Base-by-base conservation (phyloP, 176 grass and related monocot genomes). In the Coix lacrymajobi region DNA sequence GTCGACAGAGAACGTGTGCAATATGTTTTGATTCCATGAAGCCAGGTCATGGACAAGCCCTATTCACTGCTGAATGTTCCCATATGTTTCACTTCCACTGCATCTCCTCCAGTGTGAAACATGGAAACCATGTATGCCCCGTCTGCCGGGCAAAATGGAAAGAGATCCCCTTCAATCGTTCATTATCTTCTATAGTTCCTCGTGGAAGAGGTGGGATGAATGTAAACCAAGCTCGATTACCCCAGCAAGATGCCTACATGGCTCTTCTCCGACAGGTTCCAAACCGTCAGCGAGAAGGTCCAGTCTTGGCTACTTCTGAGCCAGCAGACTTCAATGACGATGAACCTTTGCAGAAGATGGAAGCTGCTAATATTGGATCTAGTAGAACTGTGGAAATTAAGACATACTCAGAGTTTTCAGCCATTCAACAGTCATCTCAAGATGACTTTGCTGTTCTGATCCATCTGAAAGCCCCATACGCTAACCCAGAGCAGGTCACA, bases 141-240 rank as follows among this genome's bases (percentile, higher is more conserved):
- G 80, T 97, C 71, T 97, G 95, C 86, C 88, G 92, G 54, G 85
- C 92, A n/a, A 97, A 94, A 70, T 97, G 95, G 95, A 94, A 91
- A 80, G 90, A 97, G 39, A 90, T 97, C 61, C 95, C 95, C 3
- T 94, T 91, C 85, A 78, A 71, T 68, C 66, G 52, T 40, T 58
- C 77, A 39, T 45, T 89, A 82, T 85, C 81, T 90, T 89, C 83
- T 79, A 81, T 89, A 25, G 45, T 79, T 68, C 56, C 83, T 52
- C 32, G 71, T 52, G 71, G 82, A 76, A 89, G 87, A 89, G 73
- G 81, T 81, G 70, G 87, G 49, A 44, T 81, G 77, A 85, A 85
- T 81, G 52, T 76, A 56, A 87, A 81, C 62, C 86, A 29, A 87
- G 69, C 76, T 68, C 85, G 32, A 80, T 81, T 72, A 43, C 69